Conservation (phyloP, 2,329 filamentous ascomycete genomes). For the Verticillium zaregamsianum region DNA sequence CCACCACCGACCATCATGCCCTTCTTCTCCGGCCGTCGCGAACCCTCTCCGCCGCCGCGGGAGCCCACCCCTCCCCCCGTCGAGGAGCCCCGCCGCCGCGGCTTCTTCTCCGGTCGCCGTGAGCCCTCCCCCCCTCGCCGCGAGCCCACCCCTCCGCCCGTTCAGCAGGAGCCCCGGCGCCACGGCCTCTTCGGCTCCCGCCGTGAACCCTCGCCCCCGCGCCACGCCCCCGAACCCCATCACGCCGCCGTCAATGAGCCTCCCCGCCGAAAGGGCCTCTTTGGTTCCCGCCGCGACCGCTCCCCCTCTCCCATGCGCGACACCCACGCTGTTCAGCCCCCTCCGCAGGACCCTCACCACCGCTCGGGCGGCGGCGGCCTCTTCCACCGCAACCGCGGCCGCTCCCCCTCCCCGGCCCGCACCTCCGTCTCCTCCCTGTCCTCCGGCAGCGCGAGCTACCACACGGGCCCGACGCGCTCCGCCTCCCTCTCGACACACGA, state of each 20-base stretch:
- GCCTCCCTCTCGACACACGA: conserved; percentile 17
- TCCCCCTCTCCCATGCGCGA: conserved; percentile 14
- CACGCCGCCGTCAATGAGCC: conserved; percentile 19
- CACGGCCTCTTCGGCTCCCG: conserved; percentile 18
- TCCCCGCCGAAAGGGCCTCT: conserved; percentile 26
- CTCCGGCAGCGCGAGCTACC: conserved; percentile 13
- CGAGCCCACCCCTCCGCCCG: conserved; percentile 19
- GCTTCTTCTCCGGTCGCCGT: conserved; percentile 19
- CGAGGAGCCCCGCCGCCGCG: conserved; percentile 13
- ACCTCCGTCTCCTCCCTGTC: conserved; percentile 16
- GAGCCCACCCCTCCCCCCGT: conserved; percentile 20
- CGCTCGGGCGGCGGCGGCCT: conserved; percentile 16
- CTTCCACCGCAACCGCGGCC: conserved; percentile 17
- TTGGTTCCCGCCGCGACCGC: conserved; percentile 23
- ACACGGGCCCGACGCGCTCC: conserved; percentile 18
- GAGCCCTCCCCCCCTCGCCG: conserved; percentile 24
- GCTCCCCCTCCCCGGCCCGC: conserved; percentile 20
- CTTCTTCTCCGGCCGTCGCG: conserved; percentile 20
- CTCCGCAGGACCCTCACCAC: not conserved
- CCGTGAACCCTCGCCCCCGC: conserved; percentile 24
- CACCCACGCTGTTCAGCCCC: not conserved
- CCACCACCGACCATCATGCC: conserved; percentile 11
- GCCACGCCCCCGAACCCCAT: conserved; percentile 21
- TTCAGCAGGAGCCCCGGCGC: conserved; percentile 13
- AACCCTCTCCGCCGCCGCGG: conserved; percentile 24